Conservation (phyloP, 1,139 yeast genomes). For the Debaryomyces coudertii region DNA sequence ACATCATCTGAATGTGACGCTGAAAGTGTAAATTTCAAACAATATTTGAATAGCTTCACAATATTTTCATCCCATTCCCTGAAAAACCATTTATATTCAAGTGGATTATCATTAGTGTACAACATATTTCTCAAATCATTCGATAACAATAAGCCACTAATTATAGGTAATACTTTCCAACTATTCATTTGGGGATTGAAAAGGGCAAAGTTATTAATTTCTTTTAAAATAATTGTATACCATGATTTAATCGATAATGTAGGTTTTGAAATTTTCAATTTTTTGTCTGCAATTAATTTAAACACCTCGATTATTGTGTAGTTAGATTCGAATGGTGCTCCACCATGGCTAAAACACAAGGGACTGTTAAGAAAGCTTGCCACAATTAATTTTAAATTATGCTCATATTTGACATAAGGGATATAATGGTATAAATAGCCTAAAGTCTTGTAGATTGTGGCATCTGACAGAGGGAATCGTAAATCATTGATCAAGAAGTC, state of each 20-base stretch:
- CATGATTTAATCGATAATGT: conserved; percentile 56
- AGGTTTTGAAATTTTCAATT: conserved; percentile 63
- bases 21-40: conserved; percentile 31
- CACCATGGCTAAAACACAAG: conserved; percentile 43
- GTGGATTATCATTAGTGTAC: conserved; percentile 28
- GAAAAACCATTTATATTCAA: conserved; percentile 40
- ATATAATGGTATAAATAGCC: conserved; percentile 62
- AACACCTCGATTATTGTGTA: conserved; percentile 53
- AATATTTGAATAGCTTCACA: conserved; percentile 25
- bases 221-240: conserved; percentile 46
- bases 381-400: conserved; percentile 56
- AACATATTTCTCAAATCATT: conserved; percentile 40
- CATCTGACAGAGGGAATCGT: conserved; percentile 37
- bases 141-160: conserved; percentile 57
- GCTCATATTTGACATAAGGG: conserved; percentile 62
- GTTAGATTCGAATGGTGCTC: conserved; percentile 37
- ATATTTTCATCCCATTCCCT: conserved; percentile 34
- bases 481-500: conserved; percentile 53
- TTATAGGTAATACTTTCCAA: conserved; percentile 62
- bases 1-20: conserved; percentile 27
- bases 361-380: conserved; percentile 54
- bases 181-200: conserved; percentile 35
- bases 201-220: conserved; percentile 36
- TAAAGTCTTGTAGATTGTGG: conserved; percentile 40
- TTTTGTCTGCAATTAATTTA: conserved; percentile 52